These are phyloP conservation scores for Myrmaecium sp. DNA, from an alignment of 2,329 filamentous ascomycete species.

Conservation along the genomic window DNA sequence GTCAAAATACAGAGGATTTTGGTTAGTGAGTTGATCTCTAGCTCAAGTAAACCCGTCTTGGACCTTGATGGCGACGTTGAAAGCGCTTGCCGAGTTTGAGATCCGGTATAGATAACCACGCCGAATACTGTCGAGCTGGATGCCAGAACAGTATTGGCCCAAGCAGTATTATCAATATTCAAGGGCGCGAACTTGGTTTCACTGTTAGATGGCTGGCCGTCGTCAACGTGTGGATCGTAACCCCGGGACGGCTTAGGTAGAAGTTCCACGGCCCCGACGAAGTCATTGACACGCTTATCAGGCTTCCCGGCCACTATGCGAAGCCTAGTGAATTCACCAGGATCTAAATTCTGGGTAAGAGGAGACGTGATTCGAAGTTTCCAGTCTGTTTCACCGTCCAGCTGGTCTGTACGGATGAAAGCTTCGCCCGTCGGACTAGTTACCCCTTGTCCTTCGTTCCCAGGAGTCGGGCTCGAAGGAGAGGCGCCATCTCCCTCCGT, in stretches of 20 bases:
- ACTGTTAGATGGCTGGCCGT: constrained; percentile 5
- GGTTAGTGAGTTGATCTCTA: constrained; percentile 91
- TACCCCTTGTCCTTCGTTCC: constrained; percentile 7
- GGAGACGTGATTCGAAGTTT: constrained; percentile 80
- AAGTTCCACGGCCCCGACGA: constrained; percentile 75
- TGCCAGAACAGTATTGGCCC: constrained; percentile 94
- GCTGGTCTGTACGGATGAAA: constrained; percentile 91
- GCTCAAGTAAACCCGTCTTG: constrained; percentile 83
- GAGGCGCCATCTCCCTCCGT: constrained; percentile 1
- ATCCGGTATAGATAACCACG: constrained; percentile 84
- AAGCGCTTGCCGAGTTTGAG: constrained; percentile 81
- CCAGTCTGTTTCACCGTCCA: constrained; percentile 98
- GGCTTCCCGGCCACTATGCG: constrained; percentile 73
- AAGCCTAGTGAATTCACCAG: constrained; percentile 50
- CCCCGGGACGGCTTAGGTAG: constrained; percentile 35
- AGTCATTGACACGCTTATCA: constrained; percentile 87
- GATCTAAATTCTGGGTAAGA: constrained; percentile 61
- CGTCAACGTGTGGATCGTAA: constrained; percentile 23
- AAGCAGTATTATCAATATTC: constrained; percentile 92
- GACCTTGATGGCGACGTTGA: constrained; percentile 85
- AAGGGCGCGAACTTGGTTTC: constrained; percentile 48
- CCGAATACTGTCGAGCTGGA: constrained; percentile 80
- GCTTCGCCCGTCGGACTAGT: constrained; percentile 49
- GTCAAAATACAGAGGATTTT: constrained; percentile 91
- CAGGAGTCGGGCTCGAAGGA: constrained; percentile 6